Base-by-base conservation (phyloP, 345 rosid genomes). In the Dipteronia sinensis region DNA sequence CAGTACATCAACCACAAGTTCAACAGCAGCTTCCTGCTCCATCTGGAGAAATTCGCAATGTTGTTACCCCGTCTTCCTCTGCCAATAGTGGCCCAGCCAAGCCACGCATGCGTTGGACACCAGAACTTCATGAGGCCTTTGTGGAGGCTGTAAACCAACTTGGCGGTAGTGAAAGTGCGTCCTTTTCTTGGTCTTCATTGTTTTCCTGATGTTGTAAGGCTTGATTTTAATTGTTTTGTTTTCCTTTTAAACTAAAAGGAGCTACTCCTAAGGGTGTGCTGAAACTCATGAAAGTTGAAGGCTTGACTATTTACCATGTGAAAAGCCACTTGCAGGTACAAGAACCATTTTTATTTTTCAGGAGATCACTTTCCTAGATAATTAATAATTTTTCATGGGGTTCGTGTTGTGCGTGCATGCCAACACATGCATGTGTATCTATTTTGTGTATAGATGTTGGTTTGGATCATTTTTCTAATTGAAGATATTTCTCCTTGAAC, bases 61-160 rank as follows among this genome's bases (percentile, higher is more conserved):
- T 80, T 81, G 84, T 82, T 40, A 88, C 78, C 71, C 82, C 83
- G 20, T 73, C 85, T 69, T 87, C 94, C 40, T 80, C 95, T 31
- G 85, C 86, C 81, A 89, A 85, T 77, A 88, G 72, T 85, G 90
- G 87, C 70, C 82, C 89, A 77, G 82, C 90, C 68, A 95, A 93
- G 85, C 84, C 90, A 76, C 95, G 98, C 67, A 88, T 95, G 98
- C 95, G 97, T 53, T 95, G 98, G 98, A 95, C 98, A 7, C 95
- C 90, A 34, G 97, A 93, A 78, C 93, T 88, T 82, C 98, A 95
- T 66, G 98, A 95, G 78, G 88, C 91, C 76, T 95, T 95, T 82
- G 95, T 95, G 83, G 98, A 95, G 25, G 94, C 98, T 84, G 94
- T 93, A 79, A 87, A 86, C 81, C 87, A 82, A 72, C 95, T 95